phyloP scores from a whole-genome alignment of 2,329 filamentous ascomycete species.

The Pseudogymnoascus sp. region DNA sequence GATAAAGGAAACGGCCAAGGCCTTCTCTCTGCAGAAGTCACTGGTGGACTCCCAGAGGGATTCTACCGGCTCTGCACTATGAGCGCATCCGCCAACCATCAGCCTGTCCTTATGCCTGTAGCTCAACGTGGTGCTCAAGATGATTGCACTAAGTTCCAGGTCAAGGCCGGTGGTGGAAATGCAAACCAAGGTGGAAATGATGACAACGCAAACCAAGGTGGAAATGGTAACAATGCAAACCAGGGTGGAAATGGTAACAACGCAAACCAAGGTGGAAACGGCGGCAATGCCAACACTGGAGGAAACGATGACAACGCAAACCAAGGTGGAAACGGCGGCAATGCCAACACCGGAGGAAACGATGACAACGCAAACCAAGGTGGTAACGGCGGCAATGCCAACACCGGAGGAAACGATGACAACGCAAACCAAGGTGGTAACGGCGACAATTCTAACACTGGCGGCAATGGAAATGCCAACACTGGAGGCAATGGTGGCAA shows the following conservation, averaged over 20 bases:
- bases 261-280: background rate
- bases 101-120: conserved; percentile 36
- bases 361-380: background rate
- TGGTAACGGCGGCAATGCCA: background rate
- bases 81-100: conserved; percentile 35
- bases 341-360: background rate
- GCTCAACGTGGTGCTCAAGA: conserved; percentile 38
- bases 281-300: conserved; percentile 2
- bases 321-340: background rate
- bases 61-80: conserved; percentile 38
- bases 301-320: background rate
- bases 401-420: background rate
- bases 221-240: background rate
- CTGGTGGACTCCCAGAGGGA: conserved; percentile 34
- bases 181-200: conserved; percentile 1
- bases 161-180: conserved; percentile 16
- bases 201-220: background rate
- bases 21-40: conserved; percentile 30
- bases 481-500: background rate
- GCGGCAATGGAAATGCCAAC: background rate
- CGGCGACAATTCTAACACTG: background rate
- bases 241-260: too few species aligned
- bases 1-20: conserved; percentile 33
- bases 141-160: conserved; percentile 38
- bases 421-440: background rate